Evolutionary conservation across 805 yeast species (phyloP).

Genomic region (Metschnikowia dekortorum): DNA sequence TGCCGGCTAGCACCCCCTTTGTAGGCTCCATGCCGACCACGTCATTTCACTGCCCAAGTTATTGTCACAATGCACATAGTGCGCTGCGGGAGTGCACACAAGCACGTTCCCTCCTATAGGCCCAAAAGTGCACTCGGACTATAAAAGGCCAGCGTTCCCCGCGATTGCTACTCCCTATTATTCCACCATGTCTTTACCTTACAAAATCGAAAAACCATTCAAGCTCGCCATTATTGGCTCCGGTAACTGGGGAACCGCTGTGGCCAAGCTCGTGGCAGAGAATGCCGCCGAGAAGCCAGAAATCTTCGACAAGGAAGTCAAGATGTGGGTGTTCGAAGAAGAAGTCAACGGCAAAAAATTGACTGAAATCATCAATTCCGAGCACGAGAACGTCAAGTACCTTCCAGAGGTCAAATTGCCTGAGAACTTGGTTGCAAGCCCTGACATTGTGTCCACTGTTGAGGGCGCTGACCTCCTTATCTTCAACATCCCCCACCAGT

Average conservation of each 20-base stretch:
- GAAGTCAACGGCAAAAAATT: constrained; percentile 37
- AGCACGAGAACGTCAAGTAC: constrained; percentile 43
- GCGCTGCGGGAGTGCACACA: constrained; percentile 2
- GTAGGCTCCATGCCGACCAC: background rate
- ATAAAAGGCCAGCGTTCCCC: constrained; percentile 7
- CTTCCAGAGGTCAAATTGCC: constrained; percentile 42
- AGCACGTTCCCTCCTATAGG: constrained; percentile 2
- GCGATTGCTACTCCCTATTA: background rate
- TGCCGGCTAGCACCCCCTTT: background rate
- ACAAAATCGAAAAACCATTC: constrained; percentile 30
- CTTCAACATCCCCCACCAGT: constrained; percentile 46
- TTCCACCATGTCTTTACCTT: constrained; percentile 24
- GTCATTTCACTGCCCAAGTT: background rate
- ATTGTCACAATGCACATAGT: background rate
- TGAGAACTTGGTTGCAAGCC: constrained; percentile 36
- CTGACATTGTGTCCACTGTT: constrained; percentile 35
- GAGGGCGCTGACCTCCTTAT: constrained; percentile 40
- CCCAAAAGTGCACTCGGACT: constrained; percentile 4
- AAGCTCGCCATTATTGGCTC: constrained; percentile 41
- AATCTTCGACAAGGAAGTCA: constrained; percentile 33
- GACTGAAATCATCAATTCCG: constrained; percentile 40
- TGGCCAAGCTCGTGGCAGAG: constrained; percentile 43
- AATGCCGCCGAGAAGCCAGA: constrained; percentile 38
- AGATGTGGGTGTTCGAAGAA: constrained; percentile 47
- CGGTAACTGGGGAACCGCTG: constrained; percentile 48